Conservation (phyloP, 208 protist species). For the Trypanosoma melophagium region DNA sequence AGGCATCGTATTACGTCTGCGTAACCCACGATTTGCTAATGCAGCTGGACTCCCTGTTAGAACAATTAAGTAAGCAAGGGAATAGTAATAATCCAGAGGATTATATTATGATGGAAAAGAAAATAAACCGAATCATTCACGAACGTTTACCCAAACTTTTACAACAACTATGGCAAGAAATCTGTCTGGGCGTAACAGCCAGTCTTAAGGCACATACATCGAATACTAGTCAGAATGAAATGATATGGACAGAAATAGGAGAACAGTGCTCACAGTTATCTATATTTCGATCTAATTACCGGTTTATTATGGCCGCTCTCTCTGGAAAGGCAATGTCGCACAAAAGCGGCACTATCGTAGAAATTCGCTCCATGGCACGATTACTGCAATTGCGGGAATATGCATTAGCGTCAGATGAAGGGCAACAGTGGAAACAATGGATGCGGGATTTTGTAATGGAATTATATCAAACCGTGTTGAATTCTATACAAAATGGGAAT, state of each 20-base stretch:
- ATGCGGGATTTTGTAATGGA: conserved; percentile 5
- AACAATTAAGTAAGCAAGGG: background rate
- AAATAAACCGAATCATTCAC: conserved; percentile 1
- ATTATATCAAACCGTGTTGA: background rate
- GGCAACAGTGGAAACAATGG: background rate
- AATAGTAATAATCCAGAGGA: background rate
- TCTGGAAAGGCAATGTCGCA: background rate
- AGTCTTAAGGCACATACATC: background rate
- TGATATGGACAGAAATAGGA: background rate
- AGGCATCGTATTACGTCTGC: conserved; percentile 5
- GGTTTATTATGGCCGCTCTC: background rate
- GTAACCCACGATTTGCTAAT: conserved; percentile 5
- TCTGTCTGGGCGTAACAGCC: background rate
- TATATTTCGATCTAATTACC: conserved; percentile 9
- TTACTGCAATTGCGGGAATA: conserved; percentile 5
- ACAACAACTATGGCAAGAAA: conserved; percentile 18
- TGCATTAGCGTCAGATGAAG: background rate
- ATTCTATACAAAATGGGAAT: too few species aligned
- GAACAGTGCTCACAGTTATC: conserved; percentile 5
- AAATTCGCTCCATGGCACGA: background rate
- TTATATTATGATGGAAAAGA: background rate
- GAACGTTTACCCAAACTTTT: conserved; percentile 18
- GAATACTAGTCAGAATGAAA: background rate
- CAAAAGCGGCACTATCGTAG: background rate
- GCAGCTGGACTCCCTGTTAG: background rate